Conservation (phyloP, 805 yeast species). For the Teunomyces lycoperdinae region DNA sequence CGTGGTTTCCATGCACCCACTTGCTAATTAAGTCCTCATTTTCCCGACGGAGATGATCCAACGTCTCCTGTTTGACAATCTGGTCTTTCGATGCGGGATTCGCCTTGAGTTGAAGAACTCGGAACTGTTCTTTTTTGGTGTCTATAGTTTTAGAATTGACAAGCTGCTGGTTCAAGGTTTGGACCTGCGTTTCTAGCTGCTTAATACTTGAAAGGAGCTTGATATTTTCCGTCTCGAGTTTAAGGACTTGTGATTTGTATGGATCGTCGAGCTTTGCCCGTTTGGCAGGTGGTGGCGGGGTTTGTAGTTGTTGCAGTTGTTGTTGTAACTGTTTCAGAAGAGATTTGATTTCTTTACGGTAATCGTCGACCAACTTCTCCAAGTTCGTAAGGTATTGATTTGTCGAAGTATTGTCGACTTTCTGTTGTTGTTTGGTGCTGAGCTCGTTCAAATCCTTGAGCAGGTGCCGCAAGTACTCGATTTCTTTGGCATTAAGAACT, state of each 20-base stretch:
- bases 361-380: slow-evolving; percentile 51
- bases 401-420: slow-evolving; percentile 24
- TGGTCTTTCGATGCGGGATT: slow-evolving; percentile 68
- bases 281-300: slow-evolving; percentile 9
- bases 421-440: slow-evolving; percentile 14
- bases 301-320: slow-evolving; percentile 30
- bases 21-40: slow-evolving; percentile 50
- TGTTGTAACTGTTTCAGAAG: slow-evolving; percentile 31
- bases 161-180: slow-evolving; percentile 34
- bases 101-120: slow-evolving; percentile 59
- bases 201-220: slow-evolving; percentile 35
- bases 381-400: slow-evolving; percentile 39
- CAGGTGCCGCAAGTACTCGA: slow-evolving; percentile 55
- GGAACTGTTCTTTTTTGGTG: slow-evolving; percentile 23
- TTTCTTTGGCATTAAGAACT: slow-evolving; percentile 54
- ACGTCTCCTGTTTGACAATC: slow-evolving; percentile 49
- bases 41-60: slow-evolving; percentile 54
- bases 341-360: slow-evolving; percentile 49
- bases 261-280: slow-evolving; percentile 22
- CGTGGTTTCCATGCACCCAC: slow-evolving; percentile 12
- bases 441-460: slow-evolving; percentile 47
- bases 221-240: slow-evolving; percentile 41
- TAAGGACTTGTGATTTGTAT: slow-evolving; percentile 18
- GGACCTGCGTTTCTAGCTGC: slow-evolving; percentile 33
- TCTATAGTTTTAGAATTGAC: slow-evolving; percentile 21